Percentiles rank a stretch among this genome's conserved stretches.
Conservation (phyloP, 176 grass and related monocot genomes). For the Eragrostis nindensis region DNA sequence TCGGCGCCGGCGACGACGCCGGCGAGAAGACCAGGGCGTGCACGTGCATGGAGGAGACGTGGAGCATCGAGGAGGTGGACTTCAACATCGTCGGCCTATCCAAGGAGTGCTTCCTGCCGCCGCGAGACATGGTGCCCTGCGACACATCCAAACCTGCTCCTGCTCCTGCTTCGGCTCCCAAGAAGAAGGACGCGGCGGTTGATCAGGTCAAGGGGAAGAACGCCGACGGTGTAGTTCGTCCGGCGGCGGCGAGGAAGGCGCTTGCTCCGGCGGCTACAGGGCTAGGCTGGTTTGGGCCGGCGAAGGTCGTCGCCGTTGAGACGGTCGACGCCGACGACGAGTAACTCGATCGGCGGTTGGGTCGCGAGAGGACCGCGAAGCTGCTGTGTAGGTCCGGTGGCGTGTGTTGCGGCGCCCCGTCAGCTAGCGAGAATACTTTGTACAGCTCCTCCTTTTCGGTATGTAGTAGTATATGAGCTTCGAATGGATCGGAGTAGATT, state of each 20-base stretch:
- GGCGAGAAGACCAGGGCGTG: conserved; percentile 20
- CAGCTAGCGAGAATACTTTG: not conserved
- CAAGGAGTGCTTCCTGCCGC: conserved; percentile 69
- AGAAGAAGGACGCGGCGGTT: not conserved
- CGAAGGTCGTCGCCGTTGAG: conserved; percentile 36
- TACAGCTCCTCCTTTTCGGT: too few species aligned
- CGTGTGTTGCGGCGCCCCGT: not conserved
- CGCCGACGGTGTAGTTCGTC: not conserved
- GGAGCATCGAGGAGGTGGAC: conserved; percentile 79
- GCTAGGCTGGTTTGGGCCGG: conserved; percentile 42
- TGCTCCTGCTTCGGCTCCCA: not conserved
- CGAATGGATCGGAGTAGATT: too few species aligned
- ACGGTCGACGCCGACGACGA: conserved; percentile 14
- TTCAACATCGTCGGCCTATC: conserved; percentile 76
- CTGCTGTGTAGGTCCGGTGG: not conserved
- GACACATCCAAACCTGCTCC: not conserved
- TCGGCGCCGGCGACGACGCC: conserved; percentile 33
- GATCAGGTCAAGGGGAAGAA: not conserved
- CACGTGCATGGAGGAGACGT: conserved; percentile 64
- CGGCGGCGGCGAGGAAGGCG: conserved; percentile 2
- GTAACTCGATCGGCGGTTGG: not conserved
- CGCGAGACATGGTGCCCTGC: conserved; percentile 45
- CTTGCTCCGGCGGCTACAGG: conserved; percentile 22
- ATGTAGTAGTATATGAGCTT: too few species aligned
- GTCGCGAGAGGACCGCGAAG: not conserved